Evolutionary conservation across 371 early-diverging fungal species (phyloP).

Genomic region (Coemansia sp.): DNA sequence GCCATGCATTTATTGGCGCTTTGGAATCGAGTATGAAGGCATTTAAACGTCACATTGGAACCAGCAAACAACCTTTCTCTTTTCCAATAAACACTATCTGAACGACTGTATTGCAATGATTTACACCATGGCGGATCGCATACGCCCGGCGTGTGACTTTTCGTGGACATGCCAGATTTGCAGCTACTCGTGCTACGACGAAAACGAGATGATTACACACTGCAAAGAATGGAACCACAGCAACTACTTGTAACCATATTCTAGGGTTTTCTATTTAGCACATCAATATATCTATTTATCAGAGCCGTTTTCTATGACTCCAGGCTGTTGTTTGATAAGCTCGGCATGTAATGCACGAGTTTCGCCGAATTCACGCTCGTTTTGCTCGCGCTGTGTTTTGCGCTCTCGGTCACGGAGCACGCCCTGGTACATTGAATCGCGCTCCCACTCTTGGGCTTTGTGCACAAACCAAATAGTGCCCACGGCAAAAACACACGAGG

Average conservation of each 20-base stretch:
- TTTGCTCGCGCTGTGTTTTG: constrained; percentile 47
- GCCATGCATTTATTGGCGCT: neutral
- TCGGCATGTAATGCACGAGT: constrained; percentile 46
- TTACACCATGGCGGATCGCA: neutral
- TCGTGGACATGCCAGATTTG: constrained; percentile 7
- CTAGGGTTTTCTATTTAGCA: neutral
- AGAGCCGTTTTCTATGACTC: constrained; percentile 4
- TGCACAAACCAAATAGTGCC: constrained; percentile 52
- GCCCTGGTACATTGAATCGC: constrained; percentile 51
- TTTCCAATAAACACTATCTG: neutral
- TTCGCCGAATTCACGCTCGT: constrained; percentile 45
- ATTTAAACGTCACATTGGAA: neutral
- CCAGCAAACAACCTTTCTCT: neutral
- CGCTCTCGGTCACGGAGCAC: constrained; percentile 51
- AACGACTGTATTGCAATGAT: no score
- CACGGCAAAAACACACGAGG: constrained; percentile 48
- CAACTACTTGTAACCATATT: constrained; percentile 3
- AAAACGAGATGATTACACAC: constrained; percentile 5
- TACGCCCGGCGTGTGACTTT: constrained; percentile 11
- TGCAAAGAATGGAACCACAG: constrained; percentile 8
- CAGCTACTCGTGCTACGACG: neutral
- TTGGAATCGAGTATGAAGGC: neutral
- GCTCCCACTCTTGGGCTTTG: constrained; percentile 39
- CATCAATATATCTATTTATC: neutral
- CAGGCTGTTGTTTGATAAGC: constrained; percentile 39